phyloP scores from a whole-genome alignment of 73 alveolate genomes.

The Paramecium octaurelia region DNA sequence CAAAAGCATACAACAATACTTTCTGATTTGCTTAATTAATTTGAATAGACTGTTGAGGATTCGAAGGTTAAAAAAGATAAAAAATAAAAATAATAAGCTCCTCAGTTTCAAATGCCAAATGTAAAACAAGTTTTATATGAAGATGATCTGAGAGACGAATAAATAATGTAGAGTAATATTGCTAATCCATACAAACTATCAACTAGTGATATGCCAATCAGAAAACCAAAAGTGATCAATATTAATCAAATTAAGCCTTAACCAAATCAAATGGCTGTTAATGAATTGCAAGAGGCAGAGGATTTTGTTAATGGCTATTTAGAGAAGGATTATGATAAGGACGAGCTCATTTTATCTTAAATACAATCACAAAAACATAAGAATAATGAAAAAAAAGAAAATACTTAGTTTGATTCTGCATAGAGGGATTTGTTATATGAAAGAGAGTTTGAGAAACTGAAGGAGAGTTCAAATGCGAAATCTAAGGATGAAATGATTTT shows the following conservation, averaged over 20 bases:
- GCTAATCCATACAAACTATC: constrained; percentile 14
- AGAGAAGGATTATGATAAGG: constrained; percentile 7
- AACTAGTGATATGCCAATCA: not conserved
- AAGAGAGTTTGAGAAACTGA: constrained; percentile 16
- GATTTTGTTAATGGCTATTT: not conserved
- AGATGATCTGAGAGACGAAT: constrained; percentile 12
- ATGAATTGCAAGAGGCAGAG: not conserved
- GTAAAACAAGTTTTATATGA: constrained; percentile 3
- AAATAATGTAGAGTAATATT: not conserved
- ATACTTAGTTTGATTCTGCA: not conserved
- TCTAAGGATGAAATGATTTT: constrained; percentile 22
- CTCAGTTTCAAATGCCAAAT: not conserved
- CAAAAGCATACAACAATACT: constrained; percentile 6
- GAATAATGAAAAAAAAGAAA: not conserved
- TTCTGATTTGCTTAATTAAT: not conserved
- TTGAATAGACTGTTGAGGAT: constrained; percentile 26
- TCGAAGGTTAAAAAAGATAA: not conserved
- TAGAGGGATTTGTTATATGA: constrained; percentile 12
- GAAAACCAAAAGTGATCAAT: not conserved
- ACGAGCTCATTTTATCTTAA: not conserved
- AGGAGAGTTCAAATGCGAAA: not conserved
- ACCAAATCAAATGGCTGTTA: not conserved
- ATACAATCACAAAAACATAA: not conserved
- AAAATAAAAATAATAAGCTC: not conserved
- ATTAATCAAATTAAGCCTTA: not conserved